Evolutionary conservation across 2,329 filamentous ascomycete genomes (phyloP).

Genomic region (Hypoxylon sp.): DNA sequence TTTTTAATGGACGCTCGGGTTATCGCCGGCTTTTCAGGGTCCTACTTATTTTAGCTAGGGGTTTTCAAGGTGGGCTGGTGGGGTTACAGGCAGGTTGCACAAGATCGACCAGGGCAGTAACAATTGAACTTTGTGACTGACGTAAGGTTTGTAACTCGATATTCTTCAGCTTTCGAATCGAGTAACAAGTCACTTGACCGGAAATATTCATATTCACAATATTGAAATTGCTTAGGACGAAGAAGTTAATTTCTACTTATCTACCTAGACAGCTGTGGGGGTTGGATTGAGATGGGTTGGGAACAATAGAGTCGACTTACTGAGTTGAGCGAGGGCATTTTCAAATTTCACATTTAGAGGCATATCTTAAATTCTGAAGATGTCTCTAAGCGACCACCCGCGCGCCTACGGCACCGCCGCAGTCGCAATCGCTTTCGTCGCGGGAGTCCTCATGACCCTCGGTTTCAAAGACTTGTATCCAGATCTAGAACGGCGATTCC

Average conservation of each 20-base stretch:
- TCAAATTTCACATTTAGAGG: constrained; percentile 8
- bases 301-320: constrained; percentile 4
- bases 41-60: constrained; percentile 6
- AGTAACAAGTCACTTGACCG: constrained; percentile 26
- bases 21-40: constrained; percentile 32
- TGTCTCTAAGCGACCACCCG: constrained; percentile 74
- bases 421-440: constrained; percentile 79
- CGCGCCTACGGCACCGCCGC: constrained; percentile 76
- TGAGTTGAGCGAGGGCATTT: background rate
- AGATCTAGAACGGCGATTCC: constrained; percentile 77
- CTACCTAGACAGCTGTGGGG: background rate
- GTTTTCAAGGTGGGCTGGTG: constrained; percentile 17
- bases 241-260: background rate
- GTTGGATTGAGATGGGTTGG: constrained; percentile 21
- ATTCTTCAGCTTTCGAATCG: constrained; percentile 1
- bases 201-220: constrained; percentile 5
- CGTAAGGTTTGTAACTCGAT: constrained; percentile 7
- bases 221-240: background rate
- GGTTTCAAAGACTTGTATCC: constrained; percentile 86
- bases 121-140: constrained; percentile 17
- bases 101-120: constrained; percentile 5
- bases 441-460: constrained; percentile 81
- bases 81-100: background rate
- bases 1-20: constrained; percentile 36
- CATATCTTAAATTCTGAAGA: constrained; percentile 51